Evolutionary conservation across 352 stramenopile species (phyloP), one percentile per base, ranked within the genome.

Genomic region (Achlya hypogyna): DNA sequence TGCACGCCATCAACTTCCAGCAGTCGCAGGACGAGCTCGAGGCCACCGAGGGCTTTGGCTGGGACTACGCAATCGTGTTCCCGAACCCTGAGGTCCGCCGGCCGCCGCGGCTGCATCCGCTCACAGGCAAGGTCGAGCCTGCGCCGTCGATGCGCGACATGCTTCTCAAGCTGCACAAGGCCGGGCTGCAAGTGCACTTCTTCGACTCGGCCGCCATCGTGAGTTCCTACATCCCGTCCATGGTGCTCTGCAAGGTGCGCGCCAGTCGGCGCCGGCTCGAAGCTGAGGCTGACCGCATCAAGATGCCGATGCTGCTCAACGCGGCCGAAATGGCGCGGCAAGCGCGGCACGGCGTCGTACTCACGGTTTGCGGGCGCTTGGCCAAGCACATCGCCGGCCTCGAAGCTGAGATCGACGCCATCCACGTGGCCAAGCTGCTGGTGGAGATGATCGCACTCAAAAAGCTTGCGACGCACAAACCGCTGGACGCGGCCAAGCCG

Each of bases 51-150:
- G 60, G 60, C n/a, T 67, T 59, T 34, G 60, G 80, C 62, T 94
- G 85, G 83, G 85, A 92, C 75, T 94, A 89, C 63, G 83, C 90
- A 52, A 87, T 94, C 65, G 83, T 90, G 45, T 94, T 94, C 69
- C 85, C 85, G 3, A 87, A 91, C 65, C 60, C 60, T 4, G 60
- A 67, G 28, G 60, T 67, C 14, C 60, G 60, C 31, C 60, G 60
- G 10, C 60, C 60, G 23, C 60, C 60, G 18, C 34, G 32, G 18
- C 22, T 67, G 28, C 60, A 67, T n/a, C 82, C 82, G 32, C 76
- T 82, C 18, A 87, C 81, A 63, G 76, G 79, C 42, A 80, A 84
- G 40, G 80, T 87, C 64, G 81, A 89, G 38, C 72, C 73, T 34
- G 79, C 82, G 51, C 38, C 29, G 18, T 77, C 86, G 72, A 73